These are phyloP conservation scores for Quercus engelmannii DNA, from an alignment of 306 rosid genomes.

Conservation along the genomic window DNA sequence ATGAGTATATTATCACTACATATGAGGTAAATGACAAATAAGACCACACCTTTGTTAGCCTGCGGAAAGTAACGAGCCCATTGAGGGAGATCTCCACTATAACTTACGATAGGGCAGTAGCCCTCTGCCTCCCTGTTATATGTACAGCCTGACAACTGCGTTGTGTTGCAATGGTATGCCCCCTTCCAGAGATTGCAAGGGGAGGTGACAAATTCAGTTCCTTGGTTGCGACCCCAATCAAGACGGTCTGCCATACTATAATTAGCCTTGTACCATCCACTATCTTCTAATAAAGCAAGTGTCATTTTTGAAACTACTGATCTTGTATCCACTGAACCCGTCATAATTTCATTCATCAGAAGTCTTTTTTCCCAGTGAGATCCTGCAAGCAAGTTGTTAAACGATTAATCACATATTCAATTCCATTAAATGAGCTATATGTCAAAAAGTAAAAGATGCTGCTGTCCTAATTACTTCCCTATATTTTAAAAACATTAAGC, in stretches of 20 bases:
- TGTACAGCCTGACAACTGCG: conserved; percentile 93
- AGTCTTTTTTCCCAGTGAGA: conserved; percentile 99
- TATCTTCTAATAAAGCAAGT: conserved; percentile 88
- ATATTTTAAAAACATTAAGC: background rate
- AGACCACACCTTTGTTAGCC: conserved; percentile 72
- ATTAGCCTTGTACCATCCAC: conserved; percentile 99
- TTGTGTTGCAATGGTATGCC: conserved; percentile 89
- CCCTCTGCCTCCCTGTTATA: conserved; percentile 99
- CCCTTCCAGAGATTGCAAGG: conserved; percentile 98
- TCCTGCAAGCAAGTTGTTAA: conserved; percentile 43
- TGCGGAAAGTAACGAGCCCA: conserved; percentile 96
- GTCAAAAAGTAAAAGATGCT: background rate
- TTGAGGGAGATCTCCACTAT: conserved; percentile 86
- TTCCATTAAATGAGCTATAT: background rate
- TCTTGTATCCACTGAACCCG: conserved; percentile 98
- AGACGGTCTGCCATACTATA: conserved; percentile 96
- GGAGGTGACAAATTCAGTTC: conserved; percentile 79
- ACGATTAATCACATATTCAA: background rate
- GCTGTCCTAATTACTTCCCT: background rate
- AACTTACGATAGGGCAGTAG: conserved; percentile 90
- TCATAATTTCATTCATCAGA: conserved; percentile 97
- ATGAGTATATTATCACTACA: background rate
- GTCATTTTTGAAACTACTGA: conserved; percentile 99
- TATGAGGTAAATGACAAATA: conserved; percentile 3
- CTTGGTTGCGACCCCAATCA: conserved; percentile 98